Evolutionary conservation across 2,329 filamentous ascomycete genomes (phyloP).

Genomic region (Xylaria digitata): DNA sequence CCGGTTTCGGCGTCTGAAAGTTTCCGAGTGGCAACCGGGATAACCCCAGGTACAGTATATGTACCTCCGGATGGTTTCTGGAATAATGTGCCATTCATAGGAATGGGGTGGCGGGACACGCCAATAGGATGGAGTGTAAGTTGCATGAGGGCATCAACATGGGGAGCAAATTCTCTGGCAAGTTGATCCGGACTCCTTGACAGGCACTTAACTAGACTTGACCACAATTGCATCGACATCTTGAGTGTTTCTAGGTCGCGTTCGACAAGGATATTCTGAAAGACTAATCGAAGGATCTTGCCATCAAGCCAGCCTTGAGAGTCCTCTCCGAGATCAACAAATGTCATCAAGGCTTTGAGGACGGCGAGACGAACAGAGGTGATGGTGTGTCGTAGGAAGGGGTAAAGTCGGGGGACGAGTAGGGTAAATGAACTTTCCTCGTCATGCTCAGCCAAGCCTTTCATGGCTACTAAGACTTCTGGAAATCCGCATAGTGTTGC

Average conservation of each 20-base stretch:
- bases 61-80: constrained; percentile 92
- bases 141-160: constrained; percentile 84
- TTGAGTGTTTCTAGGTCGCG: constrained; percentile 84
- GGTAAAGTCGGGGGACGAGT: constrained; percentile 92
- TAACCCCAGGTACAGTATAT: constrained; percentile 69
- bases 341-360: constrained; percentile 90
- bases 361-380: constrained; percentile 95
- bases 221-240: constrained; percentile 89
- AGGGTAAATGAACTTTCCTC: constrained; percentile 90
- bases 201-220: constrained; percentile 77
- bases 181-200: constrained; percentile 72
- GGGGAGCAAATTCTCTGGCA: constrained; percentile 76
- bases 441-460: constrained; percentile 83
- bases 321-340: constrained; percentile 85
- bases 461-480: constrained; percentile 93
- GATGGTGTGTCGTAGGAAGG: constrained; percentile 96
- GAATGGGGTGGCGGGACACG: constrained; percentile 87
- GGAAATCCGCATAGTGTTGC: constrained; percentile 96
- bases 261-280: constrained; percentile 95
- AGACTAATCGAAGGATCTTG: constrained; percentile 86
- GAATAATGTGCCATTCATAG: constrained; percentile 90
- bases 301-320: constrained; percentile 94
- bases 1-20: constrained; percentile 64
- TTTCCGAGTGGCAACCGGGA: constrained; percentile 59
- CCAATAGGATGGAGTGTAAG: constrained; percentile 92